Base-by-base conservation (phyloP, 148 eudicot genomes). In the Polygonum aviculare region DNA sequence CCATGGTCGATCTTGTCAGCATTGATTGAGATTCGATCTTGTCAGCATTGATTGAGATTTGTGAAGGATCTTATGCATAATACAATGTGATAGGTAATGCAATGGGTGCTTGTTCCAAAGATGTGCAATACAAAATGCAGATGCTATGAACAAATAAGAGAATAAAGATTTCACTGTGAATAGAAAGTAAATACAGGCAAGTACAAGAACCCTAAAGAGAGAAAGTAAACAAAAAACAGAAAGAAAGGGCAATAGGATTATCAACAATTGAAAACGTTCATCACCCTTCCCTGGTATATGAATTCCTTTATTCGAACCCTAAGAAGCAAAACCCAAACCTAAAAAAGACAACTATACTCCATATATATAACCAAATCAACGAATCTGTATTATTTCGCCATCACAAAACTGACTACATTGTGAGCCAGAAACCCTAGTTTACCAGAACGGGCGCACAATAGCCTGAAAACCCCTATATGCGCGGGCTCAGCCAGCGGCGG, bases 401-500 rank as follows among this genome's bases (percentile, higher is more conserved):
- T n/a, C 9, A 18, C 19, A 54, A 54, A 54, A 54, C 18, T 54
- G 59, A 54, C 9, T 7, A 44, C 31, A 26, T 2, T 16, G 16
- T 11, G 16, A 50, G 16, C 31, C 31, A 26, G 1, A 26, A 26
- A 26, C 31, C 18, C 3, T 50, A 3, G 54, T 50, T 50, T 50
- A 50, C 3, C n/a, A 18, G 54, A 50, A 50, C 14, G 31, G 54
- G 54, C 54, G 1, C 18, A 50, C 54, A 2, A 9, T 50, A 11
- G 16, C 0, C 26, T 2, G 7, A 14, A 54, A n/a, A 65, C 71
- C 0, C 39, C 21, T 36, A 0, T n/a, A 35, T 6, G n/a, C 44
- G 21, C 41, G 18, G n/a, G 9, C 16, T 40, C 35, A 72, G 44
- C 75, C 52, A 48, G 52, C 75, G 54, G 50, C 75, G 54, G 75